These are phyloP conservation scores for Pythium monospermum DNA, from an alignment of 352 stramenopile genomes.

Conservation along the genomic window DNA sequence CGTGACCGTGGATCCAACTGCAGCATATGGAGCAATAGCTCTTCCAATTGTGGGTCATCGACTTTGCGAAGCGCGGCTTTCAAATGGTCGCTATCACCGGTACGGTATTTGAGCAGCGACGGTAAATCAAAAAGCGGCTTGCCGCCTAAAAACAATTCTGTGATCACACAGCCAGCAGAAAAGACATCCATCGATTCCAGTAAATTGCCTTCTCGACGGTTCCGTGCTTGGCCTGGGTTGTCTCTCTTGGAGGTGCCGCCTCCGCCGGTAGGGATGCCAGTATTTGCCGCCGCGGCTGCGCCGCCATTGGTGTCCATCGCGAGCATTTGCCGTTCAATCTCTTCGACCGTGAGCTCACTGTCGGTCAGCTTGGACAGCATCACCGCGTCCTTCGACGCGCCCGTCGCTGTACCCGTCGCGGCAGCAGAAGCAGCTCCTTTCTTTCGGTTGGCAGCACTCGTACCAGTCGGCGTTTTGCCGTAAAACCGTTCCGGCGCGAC, in stretches of 20 bases:
- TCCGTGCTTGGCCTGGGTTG: no score
- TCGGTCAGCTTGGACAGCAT: slow-evolving; percentile 35
- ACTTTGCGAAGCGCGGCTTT: slow-evolving; percentile 90
- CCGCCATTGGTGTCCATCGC: slow-evolving; percentile 37
- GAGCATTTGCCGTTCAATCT: slow-evolving; percentile 53
- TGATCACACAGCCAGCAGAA: slow-evolving; percentile 96
- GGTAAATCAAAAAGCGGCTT: slow-evolving; percentile 94
- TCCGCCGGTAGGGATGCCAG: no score
- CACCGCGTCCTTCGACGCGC: slow-evolving; percentile 40
- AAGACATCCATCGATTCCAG: slow-evolving; percentile 97
- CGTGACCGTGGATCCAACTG: slow-evolving; percentile 87
- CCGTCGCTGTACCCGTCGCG: slow-evolving; percentile 4
- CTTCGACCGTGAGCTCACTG: slow-evolving; percentile 33
- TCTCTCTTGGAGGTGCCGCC: no score
- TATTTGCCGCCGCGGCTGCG: slow-evolving; percentile 16
- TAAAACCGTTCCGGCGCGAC: slow-evolving; percentile 94
- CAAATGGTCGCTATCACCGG: slow-evolving; percentile 64
- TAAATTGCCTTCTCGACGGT: slow-evolving; percentile 54
- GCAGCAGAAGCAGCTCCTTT: no score
- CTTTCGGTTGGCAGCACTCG: slow-evolving; percentile 2
- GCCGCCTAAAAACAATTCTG: slow-evolving; percentile 94
- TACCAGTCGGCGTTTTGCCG: slow-evolving; percentile 24
- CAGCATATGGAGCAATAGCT: slow-evolving; percentile 93
- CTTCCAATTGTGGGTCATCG: slow-evolving; percentile 83
- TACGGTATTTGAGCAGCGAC: slow-evolving; percentile 86